phyloP scores from a whole-genome alignment of 192 early-diverging fungal species.

The Backusella tuberculispora region DNA sequence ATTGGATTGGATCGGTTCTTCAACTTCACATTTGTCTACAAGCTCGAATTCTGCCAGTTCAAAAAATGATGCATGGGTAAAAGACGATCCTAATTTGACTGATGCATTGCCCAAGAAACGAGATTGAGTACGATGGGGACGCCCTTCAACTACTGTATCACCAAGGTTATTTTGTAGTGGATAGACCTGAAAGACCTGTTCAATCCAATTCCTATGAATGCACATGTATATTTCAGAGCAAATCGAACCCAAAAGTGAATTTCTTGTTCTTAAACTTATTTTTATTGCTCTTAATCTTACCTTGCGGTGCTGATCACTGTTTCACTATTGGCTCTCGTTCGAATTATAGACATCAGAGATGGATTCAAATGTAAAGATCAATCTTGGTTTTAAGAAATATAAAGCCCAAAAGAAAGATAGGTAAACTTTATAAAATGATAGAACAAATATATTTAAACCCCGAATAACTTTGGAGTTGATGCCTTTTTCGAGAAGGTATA shows the following conservation, averaged over 20 bases:
- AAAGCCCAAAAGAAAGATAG: background rate
- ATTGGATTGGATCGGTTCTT: constrained; percentile 15
- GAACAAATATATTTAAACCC: background rate
- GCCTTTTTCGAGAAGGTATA: background rate
- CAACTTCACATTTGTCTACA: background rate
- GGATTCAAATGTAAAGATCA: constrained; percentile 1
- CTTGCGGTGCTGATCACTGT: constrained; percentile 4
- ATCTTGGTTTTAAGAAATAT: constrained; percentile 10
- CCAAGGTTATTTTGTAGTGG: background rate
- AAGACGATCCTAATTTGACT: background rate
- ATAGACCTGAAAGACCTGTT: constrained; percentile 14
- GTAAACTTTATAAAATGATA: constrained; percentile 5
- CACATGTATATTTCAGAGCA: background rate
- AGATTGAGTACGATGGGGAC: constrained; percentile 20
- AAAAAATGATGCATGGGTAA: constrained; percentile 20
- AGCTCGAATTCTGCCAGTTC: constrained; percentile 11
- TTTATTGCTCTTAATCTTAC: constrained; percentile 4
- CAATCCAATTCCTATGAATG: constrained; percentile 7
- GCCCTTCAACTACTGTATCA: background rate
- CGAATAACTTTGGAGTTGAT: background rate
- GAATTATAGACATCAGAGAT: constrained; percentile 16
- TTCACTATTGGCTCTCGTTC: constrained; percentile 14
- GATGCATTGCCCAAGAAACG: constrained; percentile 43
- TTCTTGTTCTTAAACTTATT: background rate
- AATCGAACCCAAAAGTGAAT: background rate